Evolutionary conservation across 2,329 filamentous ascomycete genomes (phyloP).

Genomic region (Dactylellina cionopaga): DNA sequence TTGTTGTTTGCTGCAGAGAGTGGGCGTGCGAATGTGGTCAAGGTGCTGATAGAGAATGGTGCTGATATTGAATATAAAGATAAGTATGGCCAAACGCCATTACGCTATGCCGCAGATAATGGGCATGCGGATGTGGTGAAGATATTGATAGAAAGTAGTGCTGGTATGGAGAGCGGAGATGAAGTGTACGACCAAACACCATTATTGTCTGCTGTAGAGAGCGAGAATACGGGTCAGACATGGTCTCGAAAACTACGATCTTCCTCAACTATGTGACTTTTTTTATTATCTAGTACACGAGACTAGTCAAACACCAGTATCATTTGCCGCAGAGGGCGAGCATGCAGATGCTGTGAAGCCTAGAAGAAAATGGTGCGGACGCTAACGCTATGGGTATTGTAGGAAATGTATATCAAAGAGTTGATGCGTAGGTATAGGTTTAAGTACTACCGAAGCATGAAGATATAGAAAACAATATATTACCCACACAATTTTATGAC

Average conservation of each 20-base stretch:
- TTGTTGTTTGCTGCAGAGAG: background rate
- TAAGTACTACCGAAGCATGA: too few relatives aligned
- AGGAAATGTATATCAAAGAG: too few relatives aligned
- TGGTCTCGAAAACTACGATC: background rate
- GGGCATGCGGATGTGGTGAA: background rate
- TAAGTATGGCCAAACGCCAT: background rate
- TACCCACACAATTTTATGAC: too few relatives aligned
- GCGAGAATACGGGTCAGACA: background rate
- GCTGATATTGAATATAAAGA: background rate
- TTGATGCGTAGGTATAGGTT: too few relatives aligned
- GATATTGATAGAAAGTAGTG: background rate
- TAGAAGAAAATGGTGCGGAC: background rate
- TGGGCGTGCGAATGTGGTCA: background rate
- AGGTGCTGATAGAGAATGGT: background rate
- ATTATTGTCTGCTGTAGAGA: background rate
- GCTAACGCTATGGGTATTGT: too few relatives aligned
- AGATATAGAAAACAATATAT: too few relatives aligned
- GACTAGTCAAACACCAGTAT: background rate
- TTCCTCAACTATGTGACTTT: too few relatives aligned
- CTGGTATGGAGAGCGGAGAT: background rate
- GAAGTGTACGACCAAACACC: background rate
- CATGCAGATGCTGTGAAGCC: background rate
- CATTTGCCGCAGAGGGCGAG: background rate
- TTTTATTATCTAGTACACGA: too few relatives aligned
- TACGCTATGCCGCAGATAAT: background rate